Percentiles rank a stretch among this genome's conserved stretches.
Evolutionary conservation across 129 eudicot genomes (phyloP).

Genomic region (Oenanthe sinensis): DNA sequence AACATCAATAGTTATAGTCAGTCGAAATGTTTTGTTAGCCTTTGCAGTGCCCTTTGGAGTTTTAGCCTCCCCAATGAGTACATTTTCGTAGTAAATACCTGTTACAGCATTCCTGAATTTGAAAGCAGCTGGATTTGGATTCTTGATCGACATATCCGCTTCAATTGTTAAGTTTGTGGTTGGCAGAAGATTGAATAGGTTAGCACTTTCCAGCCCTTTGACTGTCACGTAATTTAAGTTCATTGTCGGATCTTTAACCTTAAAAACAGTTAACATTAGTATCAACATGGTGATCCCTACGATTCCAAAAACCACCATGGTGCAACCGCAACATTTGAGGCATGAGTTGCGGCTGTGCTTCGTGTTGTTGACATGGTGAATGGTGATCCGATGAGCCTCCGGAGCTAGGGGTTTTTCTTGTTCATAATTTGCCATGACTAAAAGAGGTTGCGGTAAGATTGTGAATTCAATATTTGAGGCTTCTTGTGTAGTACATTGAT

Average conservation of each 20-base stretch:
- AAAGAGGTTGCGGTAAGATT: neutral
- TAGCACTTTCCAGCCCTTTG: neutral
- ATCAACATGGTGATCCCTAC: constrained; percentile 5
- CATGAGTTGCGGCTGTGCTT: neutral
- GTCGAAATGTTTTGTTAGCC: constrained; percentile 12
- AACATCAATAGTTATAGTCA: constrained; percentile 8
- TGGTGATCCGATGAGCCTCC: neutral
- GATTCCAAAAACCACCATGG: neutral
- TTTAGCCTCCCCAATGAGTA: constrained; percentile 1
- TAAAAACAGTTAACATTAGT: constrained; percentile 7
- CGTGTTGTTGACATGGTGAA: neutral
- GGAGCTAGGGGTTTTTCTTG: constrained; percentile 8
- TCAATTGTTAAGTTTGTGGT: neutral
- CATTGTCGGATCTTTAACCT: constrained; percentile 13
- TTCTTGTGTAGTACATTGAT: neutral
- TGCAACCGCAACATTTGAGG: constrained; percentile 14
- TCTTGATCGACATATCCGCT: constrained; percentile 19
- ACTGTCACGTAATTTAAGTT: constrained; percentile 3
- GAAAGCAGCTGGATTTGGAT: constrained; percentile 20
- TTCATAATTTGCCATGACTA: neutral
- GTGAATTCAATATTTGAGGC: neutral
- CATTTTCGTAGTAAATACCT: constrained; percentile 1
- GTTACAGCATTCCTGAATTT: constrained; percentile 4
- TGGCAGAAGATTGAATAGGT: neutral
- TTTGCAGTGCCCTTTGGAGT: constrained; percentile 10